Evolutionary conservation across 163 green algal species (phyloP).

Genomic region (Prototheca wickerhamii): DNA sequence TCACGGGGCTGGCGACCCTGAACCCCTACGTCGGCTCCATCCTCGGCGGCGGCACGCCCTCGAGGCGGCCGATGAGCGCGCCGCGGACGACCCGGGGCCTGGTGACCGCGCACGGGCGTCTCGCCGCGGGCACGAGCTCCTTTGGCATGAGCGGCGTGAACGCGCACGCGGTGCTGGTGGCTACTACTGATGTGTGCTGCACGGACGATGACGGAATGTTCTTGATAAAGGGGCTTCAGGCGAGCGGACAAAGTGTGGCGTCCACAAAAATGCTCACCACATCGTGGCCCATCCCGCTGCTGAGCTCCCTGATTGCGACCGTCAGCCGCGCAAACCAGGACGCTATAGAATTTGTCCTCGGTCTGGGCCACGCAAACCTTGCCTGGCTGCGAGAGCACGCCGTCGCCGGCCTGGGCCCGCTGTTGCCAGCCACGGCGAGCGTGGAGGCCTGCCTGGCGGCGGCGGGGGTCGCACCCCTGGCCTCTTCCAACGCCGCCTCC

Average conservation of each 20-base stretch:
- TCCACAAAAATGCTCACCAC: no score
- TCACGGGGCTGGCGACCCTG: constrained; percentile 42
- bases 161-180: constrained; percentile 58
- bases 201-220: no score
- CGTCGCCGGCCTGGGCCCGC: constrained; percentile 7
- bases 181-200: no score
- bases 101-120: not conserved
- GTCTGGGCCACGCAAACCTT: constrained; percentile 4
- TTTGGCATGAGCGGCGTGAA: constrained; percentile 84
- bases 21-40: constrained; percentile 47
- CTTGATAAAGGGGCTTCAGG: no score
- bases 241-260: no score
- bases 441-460: constrained; percentile 30
- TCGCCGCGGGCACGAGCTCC: constrained; percentile 54
- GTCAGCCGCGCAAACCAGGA: not conserved
- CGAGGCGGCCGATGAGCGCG: constrained; percentile 2
- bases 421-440: constrained; percentile 20
- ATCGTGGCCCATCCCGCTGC: not conserved
- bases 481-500: not conserved
- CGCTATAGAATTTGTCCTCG: not conserved
- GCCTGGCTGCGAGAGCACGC: constrained; percentile 26
- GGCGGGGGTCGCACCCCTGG: not conserved
- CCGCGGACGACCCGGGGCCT: constrained; percentile 1
- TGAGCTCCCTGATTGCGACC: not conserved
- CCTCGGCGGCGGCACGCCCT: constrained; percentile 8